Evolutionary conservation across 306 rosid genomes (phyloP), one percentile per base, ranked within the genome.

Genomic region (Ziziphus jujuba): DNA sequence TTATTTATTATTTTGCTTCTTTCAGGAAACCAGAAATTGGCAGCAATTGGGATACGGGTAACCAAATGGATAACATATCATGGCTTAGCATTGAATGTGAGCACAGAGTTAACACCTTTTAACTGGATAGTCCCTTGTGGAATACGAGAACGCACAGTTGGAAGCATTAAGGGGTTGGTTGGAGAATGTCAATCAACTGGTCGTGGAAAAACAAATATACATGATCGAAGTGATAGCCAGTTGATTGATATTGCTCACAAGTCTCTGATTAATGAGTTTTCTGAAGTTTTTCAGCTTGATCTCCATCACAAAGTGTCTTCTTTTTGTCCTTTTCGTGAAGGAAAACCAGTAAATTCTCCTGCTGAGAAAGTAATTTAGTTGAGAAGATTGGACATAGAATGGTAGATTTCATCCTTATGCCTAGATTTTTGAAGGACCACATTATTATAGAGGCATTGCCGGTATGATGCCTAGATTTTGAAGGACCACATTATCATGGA

Each of bases 21-120:
- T n/a, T 35, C 86, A 89, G 96, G 90, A 69, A 81, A 89, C 55
- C 80, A 85, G 86, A 91, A 91, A 87, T 58, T 91, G 15, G 95
- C 90, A n/a, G 90, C 87, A 10, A 72, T 87, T 23, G 96, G 92
- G 7, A 84, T 91, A 56, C 67, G 84, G 66, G 96, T 80, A 63
- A 59, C 65, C 31, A 80, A 67, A 25, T 87, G 95, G 95, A 82
- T 89, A 78, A 72, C 95, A 25, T 89, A 79, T 80, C 91, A 87
- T 17, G 97, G 89, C 17, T 71, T 91, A 51, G 88, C 97, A 4
- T 81, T 88, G 50, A 91, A 86, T 73, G 90, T 88, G 52, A 86
- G 77, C 6, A 80, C 87, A 3, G 93, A 86, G 75, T 75, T 87
- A 66, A 70, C 79, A 57, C 95, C 91, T 20, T 86, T 89, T 63